Base-by-base conservation (phyloP, 73 alveolate species). In the Paramecium pentaurelia region DNA sequence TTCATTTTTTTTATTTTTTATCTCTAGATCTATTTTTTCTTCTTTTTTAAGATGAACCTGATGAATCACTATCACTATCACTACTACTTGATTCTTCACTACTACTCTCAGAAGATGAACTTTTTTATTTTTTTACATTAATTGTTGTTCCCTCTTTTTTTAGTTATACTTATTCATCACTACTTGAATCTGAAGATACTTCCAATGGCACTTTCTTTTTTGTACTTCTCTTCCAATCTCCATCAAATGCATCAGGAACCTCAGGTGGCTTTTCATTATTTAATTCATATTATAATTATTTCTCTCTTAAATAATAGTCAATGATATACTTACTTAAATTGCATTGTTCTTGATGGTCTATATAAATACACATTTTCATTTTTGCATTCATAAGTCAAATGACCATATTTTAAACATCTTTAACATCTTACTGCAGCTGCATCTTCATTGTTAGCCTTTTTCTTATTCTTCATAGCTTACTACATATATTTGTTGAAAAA, bases 361-460 rank as follows among this genome's bases (percentile, higher is more conserved):
- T 97, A 96, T 18, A 96, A 92, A 85, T 97, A 97, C 14, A 96
- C 98, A 30, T 92, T 95, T 58, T 95, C 98, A 68, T 97, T 96
- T 71, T 96, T 92, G 90, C 99, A 97, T 84, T 97, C 99, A 92
- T 95, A 97, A n/a, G 99, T 97, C 97, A 98, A 96, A 94, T 97
- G 99, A 6, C 99, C 99, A 86, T 84, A 94, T 92, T 95, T 93
- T 58, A 96, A 95, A 91, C 99, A 97, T 86, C 95, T 96, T 93
- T 97, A 97, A 93, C 99, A 97, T 93, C 94, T 89, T 16, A 80
- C 58, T 11, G 71, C 6, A 45, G 91, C 73, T 8, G 58, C 58
- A 75, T 36, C 58, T 25, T 42, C 71, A 6, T 40, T 28, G 30
- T 80, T 80, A 0, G 71, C 71, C 30, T 47, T 80, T 36, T 49